These are phyloP conservation scores for Coffea canephora DNA, from an alignment of 257 asterid genomes.

Conservation along the genomic window DNA sequence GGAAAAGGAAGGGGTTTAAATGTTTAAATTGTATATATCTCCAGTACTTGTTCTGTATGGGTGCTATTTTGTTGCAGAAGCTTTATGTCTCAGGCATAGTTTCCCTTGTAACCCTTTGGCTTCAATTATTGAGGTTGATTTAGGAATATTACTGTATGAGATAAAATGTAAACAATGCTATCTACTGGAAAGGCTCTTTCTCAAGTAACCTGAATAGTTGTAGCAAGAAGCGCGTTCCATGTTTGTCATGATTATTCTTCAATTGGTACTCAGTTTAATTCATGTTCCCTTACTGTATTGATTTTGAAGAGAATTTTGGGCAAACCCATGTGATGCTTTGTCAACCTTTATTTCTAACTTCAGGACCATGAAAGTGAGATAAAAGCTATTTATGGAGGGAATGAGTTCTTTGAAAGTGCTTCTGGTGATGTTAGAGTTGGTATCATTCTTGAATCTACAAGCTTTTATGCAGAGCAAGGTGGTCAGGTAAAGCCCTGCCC, in stretches of 20 bases:
- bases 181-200: too few species aligned
- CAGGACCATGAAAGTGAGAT: conserved; percentile 82
- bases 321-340: neutral
- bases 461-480: conserved; percentile 99
- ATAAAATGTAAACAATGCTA: too few species aligned
- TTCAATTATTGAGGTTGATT: neutral
- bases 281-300: neutral
- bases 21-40: neutral
- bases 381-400: conserved; percentile 84
- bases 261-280: neutral
- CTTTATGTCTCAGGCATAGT: neutral
- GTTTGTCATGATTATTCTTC: neutral
- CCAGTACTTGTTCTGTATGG: neutral
- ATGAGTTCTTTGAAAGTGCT: conserved; percentile 66
- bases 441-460: conserved; percentile 73
- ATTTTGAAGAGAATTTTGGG: neutral
- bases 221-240: too few species aligned
- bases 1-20: neutral
- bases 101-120: neutral
- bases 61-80: neutral
- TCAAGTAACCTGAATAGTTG: too few species aligned
- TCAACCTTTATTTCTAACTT: conserved; percentile 14
- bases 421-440: conserved; percentile 75
- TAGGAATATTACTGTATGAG: too few species aligned
- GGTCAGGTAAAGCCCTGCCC: conserved; percentile 72